These are phyloP conservation scores for Hanseniaspora occidentalis DNA, from an alignment of 805 yeast species.

Conservation along the genomic window DNA sequence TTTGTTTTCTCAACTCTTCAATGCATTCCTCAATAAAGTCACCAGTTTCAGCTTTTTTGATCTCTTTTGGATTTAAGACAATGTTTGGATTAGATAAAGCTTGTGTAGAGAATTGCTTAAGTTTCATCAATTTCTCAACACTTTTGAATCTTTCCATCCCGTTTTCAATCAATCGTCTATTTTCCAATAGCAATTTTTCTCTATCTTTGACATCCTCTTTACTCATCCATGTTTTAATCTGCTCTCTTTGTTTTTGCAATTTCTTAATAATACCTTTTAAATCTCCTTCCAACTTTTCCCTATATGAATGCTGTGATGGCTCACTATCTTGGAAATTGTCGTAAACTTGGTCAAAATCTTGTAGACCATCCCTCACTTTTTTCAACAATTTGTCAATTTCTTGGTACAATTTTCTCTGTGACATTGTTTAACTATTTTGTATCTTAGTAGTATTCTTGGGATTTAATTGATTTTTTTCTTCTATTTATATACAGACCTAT, in stretches of 20 bases:
- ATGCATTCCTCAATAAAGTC: slow-evolving; percentile 57
- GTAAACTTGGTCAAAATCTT: slow-evolving; percentile 71
- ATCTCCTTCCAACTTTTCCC: slow-evolving; percentile 87
- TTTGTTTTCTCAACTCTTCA: slow-evolving; percentile 73
- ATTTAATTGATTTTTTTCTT: background rate
- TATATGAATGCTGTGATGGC: slow-evolving; percentile 56
- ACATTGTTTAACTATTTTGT: slow-evolving; percentile 20
- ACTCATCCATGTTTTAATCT: slow-evolving; percentile 87
- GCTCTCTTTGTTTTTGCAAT: slow-evolving; percentile 86
- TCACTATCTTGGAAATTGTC: slow-evolving; percentile 76
- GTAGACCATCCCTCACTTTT: slow-evolving; percentile 85
- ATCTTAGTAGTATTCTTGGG: background rate
- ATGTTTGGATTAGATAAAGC: slow-evolving; percentile 64
- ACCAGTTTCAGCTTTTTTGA: slow-evolving; percentile 61
- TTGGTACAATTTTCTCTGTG: slow-evolving; percentile 36
- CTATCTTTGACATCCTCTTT: slow-evolving; percentile 88
- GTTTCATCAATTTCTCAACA: slow-evolving; percentile 84
- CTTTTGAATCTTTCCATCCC: slow-evolving; percentile 96
- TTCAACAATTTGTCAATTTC: slow-evolving; percentile 91
- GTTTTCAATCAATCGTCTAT: slow-evolving; percentile 51
- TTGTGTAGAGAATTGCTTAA: slow-evolving; percentile 88
- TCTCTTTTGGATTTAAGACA: slow-evolving; percentile 61
- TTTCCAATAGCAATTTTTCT: slow-evolving; percentile 59
- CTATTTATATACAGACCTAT: too few species aligned
- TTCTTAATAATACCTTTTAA: slow-evolving; percentile 91